Evolutionary conservation across 2,329 filamentous ascomycete species (phyloP), one percentile per base, ranked within the genome.

Genomic region (Aspergillus neoniger): DNA sequence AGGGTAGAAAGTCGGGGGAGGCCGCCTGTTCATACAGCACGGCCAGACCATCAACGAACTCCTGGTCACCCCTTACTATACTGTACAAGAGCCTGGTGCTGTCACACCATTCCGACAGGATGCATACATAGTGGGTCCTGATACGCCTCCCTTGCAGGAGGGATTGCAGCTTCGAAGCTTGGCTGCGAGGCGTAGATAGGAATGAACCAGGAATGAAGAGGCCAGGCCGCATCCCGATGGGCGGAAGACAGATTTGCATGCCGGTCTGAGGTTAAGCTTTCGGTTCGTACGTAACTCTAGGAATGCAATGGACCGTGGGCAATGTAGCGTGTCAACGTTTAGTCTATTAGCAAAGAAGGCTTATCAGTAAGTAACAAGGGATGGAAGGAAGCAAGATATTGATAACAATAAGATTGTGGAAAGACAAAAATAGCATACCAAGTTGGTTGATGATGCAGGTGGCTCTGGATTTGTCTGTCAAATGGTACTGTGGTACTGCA

Each of bases 131-230:
- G 52, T 56, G 51, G 52, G 52, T 56, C 52, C 17, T 21, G 9
- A n/a, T 48, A 38, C 41, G 50, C 38, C 57, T 55, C 53, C 51
- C 57, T 59, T 59, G 50, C 57, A 55, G 57, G 30, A 54, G 41
- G 32, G 4, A 58, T 54, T 59, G 41, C 36, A 19, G 41, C 19
- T 48, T 10, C 44, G 54, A 59, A 59, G 57, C 57, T 59, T 59
- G 57, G 30, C 28, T 47, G 50, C 25, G 28, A 32, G 10, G 41
- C 25, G 21, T 44, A 36, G 32, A 36, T 36, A 32, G n/a, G 32
- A 32, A 23, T 48, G 36, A 15, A 17, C 12, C 14, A 25, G 10
- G 28, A 38, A 32, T 52, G 19, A 30, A n/a, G 17, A 44, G 36
- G 19, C 49, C 36, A 32, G 55, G 30, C 17, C 1, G 36, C 25